Conservation (phyloP, 352 stramenopile species). For the Globisporangium canariense region DNA sequence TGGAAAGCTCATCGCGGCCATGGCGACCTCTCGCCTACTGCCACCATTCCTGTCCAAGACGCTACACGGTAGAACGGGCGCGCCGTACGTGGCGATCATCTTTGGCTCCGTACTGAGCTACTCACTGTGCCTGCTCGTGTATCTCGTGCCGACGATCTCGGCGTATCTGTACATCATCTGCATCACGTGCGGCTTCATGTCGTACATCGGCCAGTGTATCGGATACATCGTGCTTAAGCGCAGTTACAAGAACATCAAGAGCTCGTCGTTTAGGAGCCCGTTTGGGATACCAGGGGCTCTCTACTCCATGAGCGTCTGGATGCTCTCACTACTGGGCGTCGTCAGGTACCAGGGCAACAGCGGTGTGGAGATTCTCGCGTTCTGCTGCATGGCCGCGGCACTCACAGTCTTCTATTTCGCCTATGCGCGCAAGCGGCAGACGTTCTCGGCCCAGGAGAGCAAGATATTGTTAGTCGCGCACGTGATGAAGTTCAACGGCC, state of each 20-base stretch:
- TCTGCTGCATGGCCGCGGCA: not conserved
- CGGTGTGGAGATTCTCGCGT: constrained; percentile 3
- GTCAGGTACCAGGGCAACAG: constrained; percentile 3
- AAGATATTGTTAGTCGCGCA: constrained; percentile 26
- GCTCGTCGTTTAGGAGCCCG: constrained; percentile 18
- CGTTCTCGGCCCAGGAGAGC: constrained; percentile 23
- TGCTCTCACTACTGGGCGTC: not conserved
- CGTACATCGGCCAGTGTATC: constrained; percentile 28
- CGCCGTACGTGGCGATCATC: constrained; percentile 24
- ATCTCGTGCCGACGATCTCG: constrained; percentile 15
- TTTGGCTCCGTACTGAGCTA: constrained; percentile 30
- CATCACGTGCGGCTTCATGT: constrained; percentile 18
- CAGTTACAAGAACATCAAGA: constrained; percentile 23
- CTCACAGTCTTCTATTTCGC: constrained; percentile 18
- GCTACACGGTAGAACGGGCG: constrained; percentile 5
- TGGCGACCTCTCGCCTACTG: constrained; percentile 41
- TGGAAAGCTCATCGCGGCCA: constrained; percentile 42
- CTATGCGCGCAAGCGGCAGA: constrained; percentile 21
- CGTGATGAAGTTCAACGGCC: constrained; percentile 23
- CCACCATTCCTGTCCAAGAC: constrained; percentile 25
- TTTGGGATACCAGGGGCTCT: constrained; percentile 22
- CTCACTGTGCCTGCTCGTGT: constrained; percentile 31
- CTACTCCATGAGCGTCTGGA: constrained; percentile 18
- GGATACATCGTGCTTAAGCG: constrained; percentile 26
- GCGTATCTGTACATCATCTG: constrained; percentile 6